Evolutionary conservation across 1,284 basidiomycete genomes (phyloP).

Genomic region (Ceratobasidium sp.): DNA sequence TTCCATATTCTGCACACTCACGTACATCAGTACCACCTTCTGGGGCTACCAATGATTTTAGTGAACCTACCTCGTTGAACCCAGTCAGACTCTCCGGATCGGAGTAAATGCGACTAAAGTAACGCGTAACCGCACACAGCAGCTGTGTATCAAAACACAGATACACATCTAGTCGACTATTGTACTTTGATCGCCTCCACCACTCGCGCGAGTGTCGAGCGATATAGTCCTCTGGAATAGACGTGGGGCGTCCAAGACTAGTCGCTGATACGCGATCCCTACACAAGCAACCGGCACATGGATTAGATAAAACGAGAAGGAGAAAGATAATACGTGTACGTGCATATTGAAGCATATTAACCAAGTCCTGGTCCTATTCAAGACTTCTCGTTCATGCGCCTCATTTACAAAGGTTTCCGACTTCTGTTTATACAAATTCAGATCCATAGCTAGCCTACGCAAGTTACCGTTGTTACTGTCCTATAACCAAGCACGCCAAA

Average conservation of each 20-base stretch:
- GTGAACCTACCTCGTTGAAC: constrained; percentile 68
- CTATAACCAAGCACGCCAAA: neutral
- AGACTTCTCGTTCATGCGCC: constrained; percentile 77
- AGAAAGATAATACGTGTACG: neutral
- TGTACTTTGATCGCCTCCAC: constrained; percentile 42
- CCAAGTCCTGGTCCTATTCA: constrained; percentile 85
- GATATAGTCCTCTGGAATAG: constrained; percentile 87
- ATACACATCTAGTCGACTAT: constrained; percentile 65
- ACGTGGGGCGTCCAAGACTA: constrained; percentile 87
- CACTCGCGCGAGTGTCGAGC: constrained; percentile 69
- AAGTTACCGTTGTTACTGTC: neutral
- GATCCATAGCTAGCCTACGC: constrained; percentile 76
- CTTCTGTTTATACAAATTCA: constrained; percentile 80
- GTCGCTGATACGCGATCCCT: constrained; percentile 80
- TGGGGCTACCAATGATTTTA: neutral
- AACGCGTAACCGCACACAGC: constrained; percentile 73
- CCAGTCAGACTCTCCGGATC: constrained; percentile 73
- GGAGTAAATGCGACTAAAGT: constrained; percentile 80
- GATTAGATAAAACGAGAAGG: neutral
- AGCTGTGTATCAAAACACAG: constrained; percentile 76
- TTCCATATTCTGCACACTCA: constrained; percentile 67
- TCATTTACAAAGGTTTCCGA: constrained; percentile 70
- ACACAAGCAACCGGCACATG: neutral
- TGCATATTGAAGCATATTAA: constrained; percentile 83
- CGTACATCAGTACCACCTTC: neutral